Conservation (phyloP, 78 protist species). For the Cyanophora paradoxa region DNA sequence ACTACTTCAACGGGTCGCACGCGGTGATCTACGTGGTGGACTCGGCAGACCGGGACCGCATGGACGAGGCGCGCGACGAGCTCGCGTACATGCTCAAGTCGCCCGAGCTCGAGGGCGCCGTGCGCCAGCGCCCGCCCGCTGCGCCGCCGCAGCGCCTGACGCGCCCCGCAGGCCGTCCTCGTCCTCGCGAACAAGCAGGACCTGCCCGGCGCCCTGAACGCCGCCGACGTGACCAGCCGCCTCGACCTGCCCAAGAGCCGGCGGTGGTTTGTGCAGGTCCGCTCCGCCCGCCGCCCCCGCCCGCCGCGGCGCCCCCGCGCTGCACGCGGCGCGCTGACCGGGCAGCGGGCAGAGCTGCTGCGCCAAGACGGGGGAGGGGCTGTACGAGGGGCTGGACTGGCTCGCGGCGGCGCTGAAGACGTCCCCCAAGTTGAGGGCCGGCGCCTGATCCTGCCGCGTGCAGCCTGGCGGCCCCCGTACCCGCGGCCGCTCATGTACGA, state of each 20-base stretch:
- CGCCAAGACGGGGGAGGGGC: slow-evolving; percentile 47
- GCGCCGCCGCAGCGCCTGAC: too few relatives aligned
- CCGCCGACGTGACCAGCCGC: background rate
- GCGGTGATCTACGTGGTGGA: slow-evolving; percentile 53
- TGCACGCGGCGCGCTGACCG: background rate
- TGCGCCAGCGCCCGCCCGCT: too few relatives aligned
- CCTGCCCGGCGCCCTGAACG: background rate
- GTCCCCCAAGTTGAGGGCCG: too few relatives aligned
- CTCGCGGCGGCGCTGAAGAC: background rate
- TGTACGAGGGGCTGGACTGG: slow-evolving; percentile 36
- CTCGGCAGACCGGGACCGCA: slow-evolving; percentile 11
- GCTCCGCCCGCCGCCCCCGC: background rate
- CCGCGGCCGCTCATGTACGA: background rate
- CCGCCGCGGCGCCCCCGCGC: too few relatives aligned
- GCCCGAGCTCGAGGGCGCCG: background rate
- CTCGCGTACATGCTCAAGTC: background rate
- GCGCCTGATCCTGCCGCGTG: background rate
- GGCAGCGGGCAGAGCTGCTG: slow-evolving; percentile 32
- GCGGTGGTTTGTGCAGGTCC: background rate
- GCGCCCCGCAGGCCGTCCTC: slow-evolving; percentile 13
- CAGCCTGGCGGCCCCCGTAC: background rate
- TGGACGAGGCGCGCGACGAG: slow-evolving; percentile 39
- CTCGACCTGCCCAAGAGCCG: background rate
- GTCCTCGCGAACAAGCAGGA: slow-evolving; percentile 42
- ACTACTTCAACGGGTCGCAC: slow-evolving; percentile 52